These are phyloP conservation scores for Rhododendron ferrugineum DNA, from an alignment of 148 eudicot species.

Conservation along the genomic window DNA sequence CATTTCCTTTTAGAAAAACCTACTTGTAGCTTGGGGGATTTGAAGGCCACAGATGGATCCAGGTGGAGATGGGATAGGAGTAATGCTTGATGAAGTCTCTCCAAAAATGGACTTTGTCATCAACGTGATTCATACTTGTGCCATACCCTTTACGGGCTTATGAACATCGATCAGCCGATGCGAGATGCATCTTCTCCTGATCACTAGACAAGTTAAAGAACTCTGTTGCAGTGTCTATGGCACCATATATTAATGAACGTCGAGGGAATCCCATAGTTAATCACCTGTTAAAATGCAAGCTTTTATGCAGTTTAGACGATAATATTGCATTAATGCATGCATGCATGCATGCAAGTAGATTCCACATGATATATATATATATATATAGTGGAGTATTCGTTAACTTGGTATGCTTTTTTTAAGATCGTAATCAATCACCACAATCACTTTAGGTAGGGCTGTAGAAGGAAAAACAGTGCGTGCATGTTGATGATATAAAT, in stretches of 20 bases:
- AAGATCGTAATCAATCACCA: not conserved
- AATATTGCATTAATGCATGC: not conserved
- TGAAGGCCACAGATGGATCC: slow-evolving; percentile 42
- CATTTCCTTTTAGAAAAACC: not conserved
- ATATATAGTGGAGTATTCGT: not conserved
- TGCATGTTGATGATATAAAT: not conserved
- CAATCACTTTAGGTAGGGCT: not conserved
- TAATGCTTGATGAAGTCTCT: slow-evolving; percentile 55
- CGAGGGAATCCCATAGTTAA: slow-evolving; percentile 34
- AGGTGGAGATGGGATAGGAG: slow-evolving; percentile 30
- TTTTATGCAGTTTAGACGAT: not conserved
- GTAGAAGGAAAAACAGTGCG: not conserved
- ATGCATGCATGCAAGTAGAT: not conserved
- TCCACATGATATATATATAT: not conserved
- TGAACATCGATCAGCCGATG: slow-evolving; percentile 28
- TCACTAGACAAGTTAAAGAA: slow-evolving; percentile 39
- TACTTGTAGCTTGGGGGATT: slow-evolving; percentile 43
- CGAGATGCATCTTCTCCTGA: slow-evolving; percentile 31
- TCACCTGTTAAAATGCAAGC: slow-evolving; percentile 10
- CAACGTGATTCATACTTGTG: slow-evolving; percentile 12
- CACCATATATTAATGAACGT: slow-evolving; percentile 23
- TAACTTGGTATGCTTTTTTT: not conserved
- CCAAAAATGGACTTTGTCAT: slow-evolving; percentile 16
- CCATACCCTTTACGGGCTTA: slow-evolving; percentile 39
- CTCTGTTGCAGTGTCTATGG: slow-evolving; percentile 29